phyloP scores from a whole-genome alignment of 352 stramenopile species.

The Hyphochytrium catenoides region DNA sequence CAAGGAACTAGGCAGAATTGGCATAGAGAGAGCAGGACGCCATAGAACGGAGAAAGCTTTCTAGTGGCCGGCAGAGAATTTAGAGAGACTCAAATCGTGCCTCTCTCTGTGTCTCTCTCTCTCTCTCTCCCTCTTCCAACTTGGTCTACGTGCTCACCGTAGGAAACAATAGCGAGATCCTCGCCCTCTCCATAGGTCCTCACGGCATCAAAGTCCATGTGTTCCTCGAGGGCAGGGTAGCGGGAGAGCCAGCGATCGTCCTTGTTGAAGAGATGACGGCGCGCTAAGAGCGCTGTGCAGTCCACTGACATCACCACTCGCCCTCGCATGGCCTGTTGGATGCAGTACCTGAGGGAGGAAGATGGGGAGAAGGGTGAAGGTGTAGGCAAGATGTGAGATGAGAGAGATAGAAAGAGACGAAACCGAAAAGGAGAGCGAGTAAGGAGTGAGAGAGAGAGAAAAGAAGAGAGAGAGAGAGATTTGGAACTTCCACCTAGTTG shows the following conservation, averaged over 20 bases:
- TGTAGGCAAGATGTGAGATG: too few species aligned
- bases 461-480: too few species aligned
- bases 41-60: too few species aligned
- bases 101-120: conserved; percentile 5
- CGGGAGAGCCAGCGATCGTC: conserved; percentile 23
- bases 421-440: too few species aligned
- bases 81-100: conserved; percentile 21
- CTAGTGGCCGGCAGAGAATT: too few species aligned
- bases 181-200: conserved; percentile 6
- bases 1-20: too few species aligned
- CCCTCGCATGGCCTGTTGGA: conserved; percentile 18
- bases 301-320: conserved; percentile 33
- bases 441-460: too few species aligned
- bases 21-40: too few species aligned
- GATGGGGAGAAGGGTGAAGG: too few species aligned
- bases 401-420: too few species aligned
- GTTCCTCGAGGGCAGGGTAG: conserved; percentile 15
- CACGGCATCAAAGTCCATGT: background rate
- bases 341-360: too few species aligned
- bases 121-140: conserved; percentile 2
- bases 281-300: conserved; percentile 33
- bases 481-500: too few species aligned
- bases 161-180: conserved; percentile 4
- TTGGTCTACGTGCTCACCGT: conserved; percentile 6
- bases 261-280: conserved; percentile 22